Conservation (phyloP, 2,329 filamentous ascomycete species). For the Clonostachys rosea region DNA sequence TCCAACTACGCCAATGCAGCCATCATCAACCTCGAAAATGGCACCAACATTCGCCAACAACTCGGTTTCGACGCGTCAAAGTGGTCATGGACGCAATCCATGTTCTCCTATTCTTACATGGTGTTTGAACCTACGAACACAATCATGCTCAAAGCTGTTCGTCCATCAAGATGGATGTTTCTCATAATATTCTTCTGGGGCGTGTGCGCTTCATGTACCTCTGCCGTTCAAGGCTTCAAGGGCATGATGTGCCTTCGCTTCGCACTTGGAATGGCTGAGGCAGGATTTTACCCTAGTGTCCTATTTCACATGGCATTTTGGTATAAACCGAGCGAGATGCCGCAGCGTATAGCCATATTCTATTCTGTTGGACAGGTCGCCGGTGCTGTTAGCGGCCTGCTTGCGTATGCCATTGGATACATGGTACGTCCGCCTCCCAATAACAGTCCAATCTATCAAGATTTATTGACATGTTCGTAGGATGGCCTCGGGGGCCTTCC, state of each 20-base stretch:
- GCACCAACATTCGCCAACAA: constrained; percentile 14
- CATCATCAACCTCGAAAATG: constrained; percentile 18
- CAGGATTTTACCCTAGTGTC: constrained; percentile 19
- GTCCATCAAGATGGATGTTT: constrained; percentile 14
- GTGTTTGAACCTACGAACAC: constrained; percentile 14
- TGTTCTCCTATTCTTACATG: constrained; percentile 17
- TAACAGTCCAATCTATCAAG: neutral
- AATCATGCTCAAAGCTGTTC: constrained; percentile 12
- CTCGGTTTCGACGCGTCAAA: constrained; percentile 13
- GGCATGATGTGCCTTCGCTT: constrained; percentile 17
- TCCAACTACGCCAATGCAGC: constrained; percentile 16
- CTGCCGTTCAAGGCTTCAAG: constrained; percentile 12
- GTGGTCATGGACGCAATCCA: constrained; percentile 14
- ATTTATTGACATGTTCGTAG: neutral
- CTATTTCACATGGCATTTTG: constrained; percentile 20
- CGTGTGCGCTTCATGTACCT: constrained; percentile 13
- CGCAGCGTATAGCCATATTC: constrained; percentile 22
- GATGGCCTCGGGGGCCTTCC: constrained; percentile 12
- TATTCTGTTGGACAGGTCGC: constrained; percentile 23
- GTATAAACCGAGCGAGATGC: constrained; percentile 21
- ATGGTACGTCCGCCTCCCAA: constrained; percentile 4
- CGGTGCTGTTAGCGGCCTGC: constrained; percentile 18
- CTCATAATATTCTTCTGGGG: constrained; percentile 17
- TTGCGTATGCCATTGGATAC: constrained; percentile 17
- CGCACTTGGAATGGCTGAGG: constrained; percentile 17